Base-by-base conservation (phyloP, 192 early-diverging fungal species). In the Backusella parvicylindrica region DNA sequence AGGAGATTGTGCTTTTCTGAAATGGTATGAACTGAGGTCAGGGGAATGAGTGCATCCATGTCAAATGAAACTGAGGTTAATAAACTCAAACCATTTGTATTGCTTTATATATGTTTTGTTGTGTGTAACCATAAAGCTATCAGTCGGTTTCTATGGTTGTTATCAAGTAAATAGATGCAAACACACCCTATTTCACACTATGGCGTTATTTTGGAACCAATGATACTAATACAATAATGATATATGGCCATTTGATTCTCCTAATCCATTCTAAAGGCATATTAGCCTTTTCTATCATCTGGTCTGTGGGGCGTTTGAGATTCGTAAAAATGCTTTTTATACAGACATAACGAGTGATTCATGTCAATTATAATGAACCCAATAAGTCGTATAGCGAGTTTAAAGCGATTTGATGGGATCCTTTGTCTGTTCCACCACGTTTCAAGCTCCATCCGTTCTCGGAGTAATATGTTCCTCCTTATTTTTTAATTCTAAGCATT, bases 381-480 rank as follows among this genome's bases (percentile, higher is more conserved):
- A 60, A 60, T 28, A 28, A 11, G n/a, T 23, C 26, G 53, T 60
- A 60, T 7, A 28, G 28, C 53, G n/a, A 60, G 53, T 12, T 60
- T 8, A 26, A 50, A 60, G 23, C 2, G 4, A 28, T 26, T 3
- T 8, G 23, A 26, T 60, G 23, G 21, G 11, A 60, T 60, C 11
- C 26, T 60, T 26, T 60, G 53, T 60, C 53, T 60, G 53, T 60
- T 60, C 53, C 28, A 60, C 53, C 53, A 60, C 53, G 53, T 60
- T 60, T 26, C 53, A 0, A 60, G 26, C 53, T 60, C 28, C 28
- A 60, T 60, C 53, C 53, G 53, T 60, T 60, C 53, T 60, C 53
- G 53, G 53, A 60, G 53, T 60, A 60, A 60, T 60, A 60, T 11
- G 28, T 3, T 26, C 23, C 53, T 60, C 53, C 53, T 28, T 50